Evolutionary conservation across 2,329 filamentous ascomycete genomes (phyloP).

Genomic region (Dryadomyces quercivorus): DNA sequence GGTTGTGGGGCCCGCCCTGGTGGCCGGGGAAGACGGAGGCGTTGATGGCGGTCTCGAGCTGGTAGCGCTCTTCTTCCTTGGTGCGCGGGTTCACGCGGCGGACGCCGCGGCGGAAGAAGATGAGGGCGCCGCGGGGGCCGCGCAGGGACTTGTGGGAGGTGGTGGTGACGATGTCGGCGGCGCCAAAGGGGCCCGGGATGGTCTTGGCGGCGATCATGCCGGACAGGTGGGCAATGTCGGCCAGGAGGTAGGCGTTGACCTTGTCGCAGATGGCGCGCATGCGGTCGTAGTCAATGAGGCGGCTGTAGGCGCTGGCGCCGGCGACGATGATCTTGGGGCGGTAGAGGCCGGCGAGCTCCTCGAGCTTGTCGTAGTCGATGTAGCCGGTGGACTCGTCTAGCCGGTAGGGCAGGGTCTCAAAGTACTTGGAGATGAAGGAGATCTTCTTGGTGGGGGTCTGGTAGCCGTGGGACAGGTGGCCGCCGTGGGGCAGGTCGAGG

Average conservation of each 20-base stretch:
- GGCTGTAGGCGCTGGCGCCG: conserved; percentile 90
- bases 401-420: conserved; percentile 93
- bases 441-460: conserved; percentile 92
- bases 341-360: conserved; percentile 78
- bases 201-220: conserved; percentile 87
- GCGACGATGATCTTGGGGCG: conserved; percentile 92
- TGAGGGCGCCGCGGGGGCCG: conserved; percentile 90
- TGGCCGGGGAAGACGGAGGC: conserved; percentile 94
- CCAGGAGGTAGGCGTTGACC: conserved; percentile 80
- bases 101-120: conserved; percentile 94
- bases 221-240: conserved; percentile 96
- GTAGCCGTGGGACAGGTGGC: conserved; percentile 93
- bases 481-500: conserved; percentile 89
- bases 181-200: conserved; percentile 76
- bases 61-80: conserved; percentile 74
- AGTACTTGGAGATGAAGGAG: conserved; percentile 97
- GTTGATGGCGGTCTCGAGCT: conserved; percentile 90
- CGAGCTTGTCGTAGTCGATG: conserved; percentile 89
- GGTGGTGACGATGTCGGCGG: conserved; percentile 91
- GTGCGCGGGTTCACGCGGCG: conserved; percentile 73
- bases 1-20: conserved; percentile 96
- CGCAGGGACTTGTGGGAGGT: conserved; percentile 97
- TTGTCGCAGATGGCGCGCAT: conserved; percentile 89
- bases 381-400: conserved; percentile 80
- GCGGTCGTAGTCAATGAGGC: conserved; percentile 85